Percentiles rank a stretch among this genome's conserved stretches.
Conservation (phyloP, 768 basidiomycete species). For the Asterophora lycoperdoides region DNA sequence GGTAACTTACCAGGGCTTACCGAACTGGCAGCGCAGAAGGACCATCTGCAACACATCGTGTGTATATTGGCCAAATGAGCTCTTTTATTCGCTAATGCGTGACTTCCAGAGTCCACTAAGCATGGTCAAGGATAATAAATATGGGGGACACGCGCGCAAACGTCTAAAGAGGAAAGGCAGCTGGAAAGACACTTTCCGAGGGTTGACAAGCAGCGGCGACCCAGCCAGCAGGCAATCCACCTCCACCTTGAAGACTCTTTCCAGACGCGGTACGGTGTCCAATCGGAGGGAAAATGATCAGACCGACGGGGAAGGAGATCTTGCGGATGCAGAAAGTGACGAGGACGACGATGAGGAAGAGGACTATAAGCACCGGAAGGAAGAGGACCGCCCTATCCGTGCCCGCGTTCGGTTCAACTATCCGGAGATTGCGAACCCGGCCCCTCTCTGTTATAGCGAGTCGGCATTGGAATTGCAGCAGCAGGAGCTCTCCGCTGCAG, state of each 20-base stretch:
- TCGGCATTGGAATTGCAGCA: conserved; percentile 47
- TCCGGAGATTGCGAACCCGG: conserved; percentile 18
- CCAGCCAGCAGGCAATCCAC: conserved; percentile 16
- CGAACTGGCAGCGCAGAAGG: conserved; percentile 72
- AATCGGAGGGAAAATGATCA: conserved; percentile 14
- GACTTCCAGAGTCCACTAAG: conserved; percentile 68
- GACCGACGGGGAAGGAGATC: conserved; percentile 43
- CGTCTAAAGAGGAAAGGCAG: conserved; percentile 52
- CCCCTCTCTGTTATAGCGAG: conserved; percentile 27
- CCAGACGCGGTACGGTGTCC: conserved; percentile 1
- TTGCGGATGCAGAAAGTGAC: conserved; percentile 53
- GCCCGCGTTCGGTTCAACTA: conserved; percentile 68
- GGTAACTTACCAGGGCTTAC: conserved; percentile 71
- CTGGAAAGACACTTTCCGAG: conserved; percentile 57
- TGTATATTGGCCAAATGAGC: conserved; percentile 11
- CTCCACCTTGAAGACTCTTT: conserved; percentile 26
- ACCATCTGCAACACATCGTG: conserved; percentile 80
- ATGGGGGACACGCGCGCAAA: conserved; percentile 30
- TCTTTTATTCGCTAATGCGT: not conserved
- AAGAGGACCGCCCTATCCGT: conserved; percentile 71
- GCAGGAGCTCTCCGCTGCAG: conserved; percentile 45
- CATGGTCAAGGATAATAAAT: conserved; percentile 75
- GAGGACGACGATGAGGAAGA: conserved; percentile 50
- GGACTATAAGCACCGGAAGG: conserved; percentile 44
- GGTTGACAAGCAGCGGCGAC: conserved; percentile 37